Conservation (phyloP, 257 asterid genomes). For the Nicotiana paniculata region DNA sequence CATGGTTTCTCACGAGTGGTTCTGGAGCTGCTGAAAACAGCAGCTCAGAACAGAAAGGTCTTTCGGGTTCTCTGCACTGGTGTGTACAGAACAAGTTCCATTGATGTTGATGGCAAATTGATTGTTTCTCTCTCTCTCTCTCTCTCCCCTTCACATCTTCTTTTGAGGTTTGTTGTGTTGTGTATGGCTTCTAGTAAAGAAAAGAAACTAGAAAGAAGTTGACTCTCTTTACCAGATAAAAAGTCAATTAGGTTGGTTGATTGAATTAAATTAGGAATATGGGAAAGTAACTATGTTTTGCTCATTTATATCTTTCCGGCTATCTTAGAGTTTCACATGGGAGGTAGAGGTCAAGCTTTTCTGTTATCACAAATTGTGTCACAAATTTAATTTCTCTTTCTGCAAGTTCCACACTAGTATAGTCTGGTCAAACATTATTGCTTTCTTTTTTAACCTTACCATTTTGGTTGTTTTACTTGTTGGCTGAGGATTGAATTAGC, state of each 20-base stretch:
- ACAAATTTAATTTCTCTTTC: background rate
- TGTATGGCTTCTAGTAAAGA: background rate
- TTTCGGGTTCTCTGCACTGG: slow-evolving; percentile 92
- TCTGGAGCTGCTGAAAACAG: slow-evolving; percentile 68
- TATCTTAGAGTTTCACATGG: background rate
- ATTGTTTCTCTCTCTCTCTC: background rate
- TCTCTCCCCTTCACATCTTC: background rate
- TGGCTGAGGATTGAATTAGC: background rate
- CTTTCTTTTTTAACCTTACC: background rate
- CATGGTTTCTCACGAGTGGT: slow-evolving; percentile 95
- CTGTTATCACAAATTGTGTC: background rate
- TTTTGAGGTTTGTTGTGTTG: background rate
- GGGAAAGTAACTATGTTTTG: background rate
- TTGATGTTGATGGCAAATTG: background rate
- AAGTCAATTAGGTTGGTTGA: background rate
- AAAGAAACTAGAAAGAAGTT: background rate
- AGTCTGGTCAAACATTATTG: background rate
- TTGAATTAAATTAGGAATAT: background rate
- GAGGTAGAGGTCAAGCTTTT: background rate
- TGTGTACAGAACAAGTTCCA: slow-evolving; percentile 13
- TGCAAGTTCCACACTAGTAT: background rate
- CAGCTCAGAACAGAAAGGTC: slow-evolving; percentile 61
- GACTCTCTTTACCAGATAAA: background rate
- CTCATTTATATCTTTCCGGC: background rate
- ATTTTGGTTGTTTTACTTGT: background rate